These are phyloP conservation scores for Warburgia ugandensis DNA, from an alignment of 164 flowering plant genomes.

Conservation along the genomic window DNA sequence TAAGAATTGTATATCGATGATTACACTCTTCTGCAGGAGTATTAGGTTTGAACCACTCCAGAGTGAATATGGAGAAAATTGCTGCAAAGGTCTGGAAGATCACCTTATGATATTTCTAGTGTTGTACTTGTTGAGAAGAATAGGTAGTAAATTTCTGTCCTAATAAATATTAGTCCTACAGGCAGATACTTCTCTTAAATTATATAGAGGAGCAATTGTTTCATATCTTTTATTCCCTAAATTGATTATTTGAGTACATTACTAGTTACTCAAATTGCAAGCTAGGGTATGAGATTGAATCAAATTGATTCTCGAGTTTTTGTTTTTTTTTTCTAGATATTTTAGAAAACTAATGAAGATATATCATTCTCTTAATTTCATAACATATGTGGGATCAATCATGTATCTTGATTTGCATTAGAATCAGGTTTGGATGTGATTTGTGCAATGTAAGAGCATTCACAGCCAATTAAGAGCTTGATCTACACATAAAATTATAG, in stretches of 20 bases:
- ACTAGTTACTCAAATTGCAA: no score
- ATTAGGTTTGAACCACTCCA: conserved; percentile 86
- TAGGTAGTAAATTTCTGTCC: conserved; percentile 16
- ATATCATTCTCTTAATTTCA: no score
- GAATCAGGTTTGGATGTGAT: no score
- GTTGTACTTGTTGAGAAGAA: conserved; percentile 87
- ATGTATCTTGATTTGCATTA: no score
- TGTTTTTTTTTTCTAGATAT: background rate
- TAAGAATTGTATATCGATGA: background rate
- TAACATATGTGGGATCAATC: no score
- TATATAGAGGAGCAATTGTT: background rate
- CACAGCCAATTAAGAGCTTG: no score
- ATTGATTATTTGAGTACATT: background rate
- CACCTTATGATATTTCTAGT: conserved; percentile 96
- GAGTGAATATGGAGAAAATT: conserved; percentile 82
- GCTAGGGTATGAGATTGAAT: no score
- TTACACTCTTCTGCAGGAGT: conserved; percentile 29
- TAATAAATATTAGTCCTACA: conserved; percentile 12
- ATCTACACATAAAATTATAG: no score
- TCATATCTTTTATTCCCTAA: background rate
- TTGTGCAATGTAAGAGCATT: no score
- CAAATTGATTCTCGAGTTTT: background rate
- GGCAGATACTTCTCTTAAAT: background rate
- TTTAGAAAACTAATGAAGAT: no score
- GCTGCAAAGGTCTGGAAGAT: conserved; percentile 79